phyloP scores from a whole-genome alignment of 495 filamentous ascomycete species.

The Peziza echinospora region DNA sequence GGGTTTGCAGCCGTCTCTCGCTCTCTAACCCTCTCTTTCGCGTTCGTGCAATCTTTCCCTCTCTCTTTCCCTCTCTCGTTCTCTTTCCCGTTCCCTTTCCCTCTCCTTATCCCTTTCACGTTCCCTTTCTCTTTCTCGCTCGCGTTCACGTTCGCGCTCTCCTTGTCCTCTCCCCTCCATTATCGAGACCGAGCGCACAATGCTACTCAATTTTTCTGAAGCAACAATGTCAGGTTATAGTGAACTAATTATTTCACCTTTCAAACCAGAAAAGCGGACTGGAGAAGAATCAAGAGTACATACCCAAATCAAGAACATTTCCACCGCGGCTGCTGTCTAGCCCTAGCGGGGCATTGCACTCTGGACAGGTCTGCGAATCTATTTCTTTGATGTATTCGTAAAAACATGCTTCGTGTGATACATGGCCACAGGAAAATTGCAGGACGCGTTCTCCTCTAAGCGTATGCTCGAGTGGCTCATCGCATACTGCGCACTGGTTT shows the following conservation, averaged over 20 bases:
- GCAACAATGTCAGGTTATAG: conserved; percentile 10
- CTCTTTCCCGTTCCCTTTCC: conserved; percentile 16
- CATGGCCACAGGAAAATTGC: conserved; percentile 88
- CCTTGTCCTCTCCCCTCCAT: conserved; percentile 35
- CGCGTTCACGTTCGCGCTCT: conserved; percentile 20
- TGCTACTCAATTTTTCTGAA: conserved; percentile 82
- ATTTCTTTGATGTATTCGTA: conserved; percentile 95
- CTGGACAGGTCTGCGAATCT: conserved; percentile 85
- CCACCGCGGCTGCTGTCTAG: conserved; percentile 89
- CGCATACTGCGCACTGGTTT: conserved; percentile 84
- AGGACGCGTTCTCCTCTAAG: conserved; percentile 84
- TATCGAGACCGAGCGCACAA: conserved; percentile 65
- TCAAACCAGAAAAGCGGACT: too few relatives aligned
- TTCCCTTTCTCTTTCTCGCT: conserved; percentile 24
- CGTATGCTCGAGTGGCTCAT: conserved; percentile 92
- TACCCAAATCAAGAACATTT: conserved; percentile 87
- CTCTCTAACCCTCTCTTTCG: conserved; percentile 18
- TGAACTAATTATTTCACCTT: conserved; percentile 2
- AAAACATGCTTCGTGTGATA: conserved; percentile 95
- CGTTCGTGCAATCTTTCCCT: conserved; percentile 7
- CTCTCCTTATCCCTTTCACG: conserved; percentile 16
- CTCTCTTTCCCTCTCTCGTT: conserved; percentile 20
- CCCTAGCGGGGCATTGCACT: conserved; percentile 80
- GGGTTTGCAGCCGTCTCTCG: too few relatives aligned
- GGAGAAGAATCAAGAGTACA: conserved; percentile 17